Conservation (phyloP, 1,284 basidiomycete species). For the Fomitopsis betulina region DNA sequence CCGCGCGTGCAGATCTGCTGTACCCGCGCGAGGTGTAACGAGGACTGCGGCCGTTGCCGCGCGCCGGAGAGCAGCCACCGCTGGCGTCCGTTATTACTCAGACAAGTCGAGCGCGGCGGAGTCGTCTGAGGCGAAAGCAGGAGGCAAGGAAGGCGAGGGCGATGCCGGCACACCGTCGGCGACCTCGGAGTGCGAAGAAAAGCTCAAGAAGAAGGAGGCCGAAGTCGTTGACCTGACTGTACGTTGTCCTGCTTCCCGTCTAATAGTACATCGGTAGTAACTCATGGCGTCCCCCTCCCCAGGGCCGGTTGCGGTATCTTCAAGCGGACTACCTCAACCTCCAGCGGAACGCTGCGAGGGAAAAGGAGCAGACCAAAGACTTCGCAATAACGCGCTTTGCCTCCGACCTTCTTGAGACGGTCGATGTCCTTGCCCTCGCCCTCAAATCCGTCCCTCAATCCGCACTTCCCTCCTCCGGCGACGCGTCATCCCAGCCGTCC, state of each 20-base stretch:
- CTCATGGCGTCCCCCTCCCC: conserved; percentile 6
- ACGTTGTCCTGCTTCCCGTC: conserved; percentile 26
- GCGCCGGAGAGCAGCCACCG: conserved; percentile 21
- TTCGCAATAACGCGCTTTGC: conserved; percentile 94
- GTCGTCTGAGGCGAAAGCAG: conserved; percentile 26
- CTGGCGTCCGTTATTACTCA: conserved; percentile 41
- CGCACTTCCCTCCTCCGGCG: conserved; percentile 31
- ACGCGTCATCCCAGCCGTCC: conserved; percentile 23
- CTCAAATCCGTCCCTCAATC: conserved; percentile 79
- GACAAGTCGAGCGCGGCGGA: conserved; percentile 36
- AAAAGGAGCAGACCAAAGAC: conserved; percentile 90
- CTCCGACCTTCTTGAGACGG: conserved; percentile 83
- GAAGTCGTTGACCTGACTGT: conserved; percentile 76
- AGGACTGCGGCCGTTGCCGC: conserved; percentile 31
- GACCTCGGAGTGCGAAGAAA: conserved; percentile 36
- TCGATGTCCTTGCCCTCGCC: conserved; percentile 89
- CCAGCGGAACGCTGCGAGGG: conserved; percentile 84
- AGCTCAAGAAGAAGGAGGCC: conserved; percentile 68
- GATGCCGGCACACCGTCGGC: conserved; percentile 20
- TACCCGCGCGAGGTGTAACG: conserved; percentile 40
- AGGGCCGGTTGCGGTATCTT: conserved; percentile 84
- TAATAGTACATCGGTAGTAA: not conserved
- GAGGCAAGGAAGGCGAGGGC: conserved; percentile 22
- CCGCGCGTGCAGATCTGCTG: conserved; percentile 50
- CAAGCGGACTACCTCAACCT: conserved; percentile 96